Evolutionary conservation across 371 early-diverging fungal genomes (phyloP), one percentile per base, ranked within the genome.

Genomic region (Apophysomyces elegans): DNA sequence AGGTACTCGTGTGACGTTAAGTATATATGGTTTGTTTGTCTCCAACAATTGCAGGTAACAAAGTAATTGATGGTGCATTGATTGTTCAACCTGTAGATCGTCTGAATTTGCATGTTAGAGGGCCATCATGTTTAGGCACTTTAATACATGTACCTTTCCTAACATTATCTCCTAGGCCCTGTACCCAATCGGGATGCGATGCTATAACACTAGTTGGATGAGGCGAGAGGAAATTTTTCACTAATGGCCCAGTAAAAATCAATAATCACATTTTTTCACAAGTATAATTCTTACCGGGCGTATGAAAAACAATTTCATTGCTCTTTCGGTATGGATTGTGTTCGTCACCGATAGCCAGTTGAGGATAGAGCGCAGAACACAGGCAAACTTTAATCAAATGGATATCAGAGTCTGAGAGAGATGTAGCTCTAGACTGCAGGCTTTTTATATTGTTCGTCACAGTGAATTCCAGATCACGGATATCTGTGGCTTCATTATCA

Each of bases 321-420:
- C 77, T 79, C 16, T 81, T 81, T 32, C 88, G 66, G 58, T 81
- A 71, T 4, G 78, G 77, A 61, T 91, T 91, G 38, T 86, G 84
- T 13, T 83, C 86, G 64, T 91, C 91, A 2, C 87, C 79, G 47
- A 88, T 81, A 16, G 90, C 89, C 37, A 89, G 60, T 50, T 91
- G 82, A 2, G 91, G 91, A 66, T 89, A 91, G 6, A 91, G 64
- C 11, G 90, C 84, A 1, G 86, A 85, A 58, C 88, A 88, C 37
- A 86, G 50, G 13, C 88, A 82, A 0, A 91, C 64, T 61, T 89
- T 87, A 16, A 91, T 65, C 21, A 89, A 39, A 37, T 77, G 71
- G 1, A 84, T 71, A 56, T 88, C 85, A 11, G 73, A 66, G 0
- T 70, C 63, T 7, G 73, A 68, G 7, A 86, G 69, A 16, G 76